A percentile compares a stretch with the other conserved stretches of the same genome.
Conservation (phyloP, 192 early-diverging fungal species). For the Coemansia sp. region DNA sequence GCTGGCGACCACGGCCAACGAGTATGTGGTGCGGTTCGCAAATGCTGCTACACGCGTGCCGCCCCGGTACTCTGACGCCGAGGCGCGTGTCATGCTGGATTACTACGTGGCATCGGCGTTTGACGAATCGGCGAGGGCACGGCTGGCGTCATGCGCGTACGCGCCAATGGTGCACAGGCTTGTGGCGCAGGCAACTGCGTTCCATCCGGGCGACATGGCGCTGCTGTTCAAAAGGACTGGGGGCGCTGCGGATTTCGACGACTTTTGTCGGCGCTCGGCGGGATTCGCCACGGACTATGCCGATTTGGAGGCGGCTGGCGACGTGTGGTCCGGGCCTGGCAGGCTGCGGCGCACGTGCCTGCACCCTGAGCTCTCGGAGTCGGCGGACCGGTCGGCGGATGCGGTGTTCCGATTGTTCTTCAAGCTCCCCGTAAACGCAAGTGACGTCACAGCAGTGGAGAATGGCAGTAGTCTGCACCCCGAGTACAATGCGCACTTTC, state of each 20-base stretch:
- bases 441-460: background rate
- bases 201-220: conserved; percentile 1
- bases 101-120: background rate
- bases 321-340: background rate
- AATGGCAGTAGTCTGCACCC: too few species aligned
- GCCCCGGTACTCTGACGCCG: background rate
- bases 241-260: background rate
- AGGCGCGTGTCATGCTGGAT: background rate
- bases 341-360: background rate
- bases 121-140: background rate
- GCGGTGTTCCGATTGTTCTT: conserved; percentile 3
- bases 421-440: background rate
- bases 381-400: background rate
- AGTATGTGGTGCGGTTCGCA: background rate
- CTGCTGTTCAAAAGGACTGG: background rate
- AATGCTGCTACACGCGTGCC: background rate
- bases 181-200: background rate
- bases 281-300: background rate
- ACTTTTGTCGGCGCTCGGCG: background rate
- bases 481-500: background rate
- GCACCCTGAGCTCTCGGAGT: background rate
- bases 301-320: background rate
- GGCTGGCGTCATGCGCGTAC: background rate
- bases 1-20: background rate
- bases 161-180: background rate